Conservation (phyloP, 2,329 filamentous ascomycete species). For the Neodidymelliopsis sp. region DNA sequence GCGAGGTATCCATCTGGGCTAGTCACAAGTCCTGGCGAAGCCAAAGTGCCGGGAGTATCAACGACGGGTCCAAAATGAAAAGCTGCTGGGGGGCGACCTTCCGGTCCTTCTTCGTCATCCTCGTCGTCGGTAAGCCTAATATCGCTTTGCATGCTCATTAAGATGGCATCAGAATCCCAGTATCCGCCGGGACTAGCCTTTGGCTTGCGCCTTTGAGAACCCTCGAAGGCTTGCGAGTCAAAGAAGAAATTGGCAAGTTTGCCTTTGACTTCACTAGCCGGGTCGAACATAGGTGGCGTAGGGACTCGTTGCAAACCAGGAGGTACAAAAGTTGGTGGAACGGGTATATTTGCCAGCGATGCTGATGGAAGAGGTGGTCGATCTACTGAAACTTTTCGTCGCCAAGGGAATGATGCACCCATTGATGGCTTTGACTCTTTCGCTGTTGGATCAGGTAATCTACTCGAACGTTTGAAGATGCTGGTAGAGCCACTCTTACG, state of each 20-base stretch:
- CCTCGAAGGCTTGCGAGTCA: slow-evolving; percentile 27
- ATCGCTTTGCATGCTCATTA: slow-evolving; percentile 42
- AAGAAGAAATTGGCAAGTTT: slow-evolving; percentile 47
- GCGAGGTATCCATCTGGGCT: slow-evolving; percentile 18
- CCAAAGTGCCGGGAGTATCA: neutral
- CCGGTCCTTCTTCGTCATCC: slow-evolving; percentile 32
- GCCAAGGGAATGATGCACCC: slow-evolving; percentile 4
- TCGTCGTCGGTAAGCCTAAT: slow-evolving; percentile 18
- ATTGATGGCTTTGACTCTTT: slow-evolving; percentile 7
- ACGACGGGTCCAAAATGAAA: slow-evolving; percentile 12
- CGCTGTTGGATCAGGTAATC: slow-evolving; percentile 15
- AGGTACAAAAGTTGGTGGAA: slow-evolving; percentile 36
- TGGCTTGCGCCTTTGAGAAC: slow-evolving; percentile 13
- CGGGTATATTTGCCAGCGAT: slow-evolving; percentile 24
- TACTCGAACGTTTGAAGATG: slow-evolving; percentile 30
- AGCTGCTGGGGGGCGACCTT: slow-evolving; percentile 18
- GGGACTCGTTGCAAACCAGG: slow-evolving; percentile 36
- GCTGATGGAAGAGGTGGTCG: slow-evolving; percentile 2
- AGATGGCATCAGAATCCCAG: slow-evolving; percentile 47
- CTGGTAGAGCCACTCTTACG: slow-evolving; percentile 21
- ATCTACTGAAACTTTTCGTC: slow-evolving; percentile 5
- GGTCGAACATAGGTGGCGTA: slow-evolving; percentile 37
- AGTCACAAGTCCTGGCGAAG: slow-evolving; percentile 4
- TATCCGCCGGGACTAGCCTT: slow-evolving; percentile 26
- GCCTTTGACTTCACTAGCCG: slow-evolving; percentile 34